Evolutionary conservation across 2,329 filamentous ascomycete species (phyloP).

Genomic region (Claviceps lovelessii): DNA sequence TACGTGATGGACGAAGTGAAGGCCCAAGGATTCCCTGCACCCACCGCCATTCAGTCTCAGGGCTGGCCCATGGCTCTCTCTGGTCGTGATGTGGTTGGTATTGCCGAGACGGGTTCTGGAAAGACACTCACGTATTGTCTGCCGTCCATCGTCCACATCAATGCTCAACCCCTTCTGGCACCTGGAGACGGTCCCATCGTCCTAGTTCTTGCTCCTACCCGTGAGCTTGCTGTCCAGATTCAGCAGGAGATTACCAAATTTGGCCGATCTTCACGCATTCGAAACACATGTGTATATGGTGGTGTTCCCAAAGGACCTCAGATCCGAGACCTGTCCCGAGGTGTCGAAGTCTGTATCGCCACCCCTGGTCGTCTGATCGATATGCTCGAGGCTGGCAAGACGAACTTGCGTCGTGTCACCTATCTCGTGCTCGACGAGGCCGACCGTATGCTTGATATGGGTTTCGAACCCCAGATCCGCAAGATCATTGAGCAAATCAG

Average conservation of each 20-base stretch:
- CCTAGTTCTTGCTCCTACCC: conserved; percentile 85
- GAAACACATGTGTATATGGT: conserved; percentile 97
- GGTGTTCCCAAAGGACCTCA: conserved; percentile 97
- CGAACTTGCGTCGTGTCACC: conserved; percentile 92
- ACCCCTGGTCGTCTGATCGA: conserved; percentile 96
- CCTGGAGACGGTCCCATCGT: conserved; percentile 95
- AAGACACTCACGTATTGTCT: conserved; percentile 98
- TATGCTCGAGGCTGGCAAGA: conserved; percentile 96
- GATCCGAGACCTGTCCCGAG: conserved; percentile 84
- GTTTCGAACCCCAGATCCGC: conserved; percentile 98
- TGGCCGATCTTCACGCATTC: conserved; percentile 91
- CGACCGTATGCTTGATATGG: conserved; percentile 99
- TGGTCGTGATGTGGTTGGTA: conserved; percentile 95
- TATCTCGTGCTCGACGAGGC: conserved; percentile 98
- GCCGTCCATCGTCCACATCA: conserved; percentile 97
- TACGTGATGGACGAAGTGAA: conserved; percentile 99
- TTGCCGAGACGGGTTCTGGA: conserved; percentile 96
- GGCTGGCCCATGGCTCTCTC: conserved; percentile 99
- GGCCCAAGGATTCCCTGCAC: conserved; percentile 85
- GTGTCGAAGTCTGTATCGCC: conserved; percentile 97
- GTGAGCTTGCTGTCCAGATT: conserved; percentile 96
- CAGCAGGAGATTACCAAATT: conserved; percentile 98
- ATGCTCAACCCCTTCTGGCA: conserved; percentile 89
- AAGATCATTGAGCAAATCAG: conserved; percentile 98
- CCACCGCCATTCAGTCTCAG: conserved; percentile 93